These are phyloP conservation scores for Garcileccinum viscosum DNA, from an alignment of 1,284 basidiomycete species.

Conservation along the genomic window DNA sequence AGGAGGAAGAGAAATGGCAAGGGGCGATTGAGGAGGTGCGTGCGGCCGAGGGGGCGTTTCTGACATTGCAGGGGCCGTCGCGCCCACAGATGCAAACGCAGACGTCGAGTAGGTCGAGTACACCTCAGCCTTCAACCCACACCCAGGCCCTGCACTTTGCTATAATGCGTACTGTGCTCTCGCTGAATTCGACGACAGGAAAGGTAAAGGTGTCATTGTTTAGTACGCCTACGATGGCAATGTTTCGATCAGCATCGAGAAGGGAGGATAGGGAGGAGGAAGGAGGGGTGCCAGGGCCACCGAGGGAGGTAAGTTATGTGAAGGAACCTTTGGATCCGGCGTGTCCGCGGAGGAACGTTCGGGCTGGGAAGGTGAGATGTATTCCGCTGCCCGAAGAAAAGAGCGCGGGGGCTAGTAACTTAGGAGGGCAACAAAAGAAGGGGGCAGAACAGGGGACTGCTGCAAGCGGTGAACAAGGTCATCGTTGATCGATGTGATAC, in stretches of 20 bases:
- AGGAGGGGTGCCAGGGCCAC: constrained; percentile 51
- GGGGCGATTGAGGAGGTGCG: constrained; percentile 53
- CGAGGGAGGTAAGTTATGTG: constrained; percentile 43
- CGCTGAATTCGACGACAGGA: constrained; percentile 58
- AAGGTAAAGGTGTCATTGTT: constrained; percentile 60
- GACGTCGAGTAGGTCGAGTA: not conserved
- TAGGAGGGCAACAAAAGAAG: constrained; percentile 1
- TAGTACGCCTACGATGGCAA: constrained; percentile 35
- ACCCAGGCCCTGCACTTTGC: constrained; percentile 27
- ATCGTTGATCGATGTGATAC: not conserved
- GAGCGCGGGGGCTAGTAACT: not conserved
- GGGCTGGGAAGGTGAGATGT: constrained; percentile 46
- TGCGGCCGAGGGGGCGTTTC: constrained; percentile 65
- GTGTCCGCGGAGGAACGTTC: constrained; percentile 57
- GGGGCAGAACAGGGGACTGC: not conserved
- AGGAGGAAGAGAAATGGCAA: constrained; percentile 56
- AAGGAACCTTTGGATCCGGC: constrained; percentile 37
- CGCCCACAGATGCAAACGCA: constrained; percentile 1
- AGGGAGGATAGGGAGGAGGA: constrained; percentile 43
- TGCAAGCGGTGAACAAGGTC: not conserved
- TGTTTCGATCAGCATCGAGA: constrained; percentile 45
- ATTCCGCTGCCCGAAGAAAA: constrained; percentile 36
- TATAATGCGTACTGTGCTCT: constrained; percentile 65
- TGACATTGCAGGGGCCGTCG: constrained; percentile 47
- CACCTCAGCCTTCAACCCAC: not conserved